Base-by-base conservation (phyloP, 2,329 filamentous ascomycete genomes). In the Penicillium thymicola region DNA sequence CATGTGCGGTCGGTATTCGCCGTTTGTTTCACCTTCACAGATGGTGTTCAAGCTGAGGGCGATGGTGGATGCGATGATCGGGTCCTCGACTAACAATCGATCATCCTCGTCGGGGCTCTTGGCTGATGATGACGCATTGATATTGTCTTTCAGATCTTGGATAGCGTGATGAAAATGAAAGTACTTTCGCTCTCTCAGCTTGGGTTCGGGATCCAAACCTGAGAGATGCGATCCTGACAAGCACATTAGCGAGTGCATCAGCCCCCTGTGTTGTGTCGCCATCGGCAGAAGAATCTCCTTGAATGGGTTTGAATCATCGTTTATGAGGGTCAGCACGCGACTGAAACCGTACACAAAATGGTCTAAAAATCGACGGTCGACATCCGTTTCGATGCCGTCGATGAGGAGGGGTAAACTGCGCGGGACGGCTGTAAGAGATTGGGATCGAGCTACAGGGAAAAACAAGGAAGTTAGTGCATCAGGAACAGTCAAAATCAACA, bases 221-320 rank as follows among this genome's bases (percentile, higher is more conserved):
- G 80, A 79, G 51, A 86, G 72, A 66, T 96, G 91, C 58, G 87
- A 91, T 64, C 89, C 89, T 37, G 91, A 89, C 9, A 96, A 80
- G 43, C 89, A 91, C 51, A 96, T 81, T 48, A 96, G 85, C 11
- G 91, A 94, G 71, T 96, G 92, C 91, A 96, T 96, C 51, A 96
- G 79, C 13, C 90, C 90, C 59, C 86, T 82, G 69, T 96, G 88
- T 58, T 87, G 81, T 41, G 89, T 85, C 3, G 92, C 91, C 77
- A 95, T 89, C 1, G 90, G 89, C 3, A 96, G 79, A 36, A 96
- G 78, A 63, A 94, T 87, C 62, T 91, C 88, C 68, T 90, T 90
- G 76, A 96, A 96, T 1, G 90, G 90, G 64, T 95, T 96, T 58
- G 86, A 86, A 59, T 87, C 82, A 69, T 92, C 89, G 48, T 88